Evolutionary conservation across 805 yeast species (phyloP).

Genomic region (Kluyveromyces aestuarii): DNA sequence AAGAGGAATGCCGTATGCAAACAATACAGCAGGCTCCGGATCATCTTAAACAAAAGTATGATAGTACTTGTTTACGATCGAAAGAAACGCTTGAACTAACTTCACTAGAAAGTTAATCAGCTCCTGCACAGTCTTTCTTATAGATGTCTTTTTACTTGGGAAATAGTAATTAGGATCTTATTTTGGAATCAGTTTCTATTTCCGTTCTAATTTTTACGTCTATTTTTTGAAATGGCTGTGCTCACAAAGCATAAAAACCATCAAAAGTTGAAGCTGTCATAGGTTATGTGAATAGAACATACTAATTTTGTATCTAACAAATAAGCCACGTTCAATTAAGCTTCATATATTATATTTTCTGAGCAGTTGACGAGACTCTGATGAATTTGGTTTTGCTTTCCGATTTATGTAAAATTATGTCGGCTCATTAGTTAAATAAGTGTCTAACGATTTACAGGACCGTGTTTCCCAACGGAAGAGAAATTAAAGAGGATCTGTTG

Average conservation of each 20-base stretch:
- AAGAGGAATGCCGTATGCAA: conserved; percentile 1
- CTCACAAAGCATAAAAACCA: background rate
- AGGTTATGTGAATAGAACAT: background rate
- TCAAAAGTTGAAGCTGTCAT: background rate
- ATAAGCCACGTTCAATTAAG: background rate
- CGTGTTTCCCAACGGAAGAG: conserved; percentile 12
- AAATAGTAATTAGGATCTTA: background rate
- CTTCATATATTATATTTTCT: too few relatives aligned
- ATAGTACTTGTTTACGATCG: background rate
- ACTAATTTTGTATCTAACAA: too few relatives aligned
- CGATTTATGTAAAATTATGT: background rate
- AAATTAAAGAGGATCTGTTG: conserved; percentile 17
- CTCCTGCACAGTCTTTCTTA: too few relatives aligned
- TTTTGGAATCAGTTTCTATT: background rate
- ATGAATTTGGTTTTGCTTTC: background rate
- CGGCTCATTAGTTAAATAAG: background rate
- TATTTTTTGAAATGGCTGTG: background rate
- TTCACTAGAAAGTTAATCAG: too few relatives aligned
- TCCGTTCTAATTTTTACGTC: background rate
- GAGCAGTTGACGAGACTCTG: background rate
- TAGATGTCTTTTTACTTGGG: too few relatives aligned
- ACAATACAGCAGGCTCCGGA: background rate
- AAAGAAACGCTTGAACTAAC: background rate
- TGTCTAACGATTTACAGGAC: background rate
- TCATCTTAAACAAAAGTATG: background rate